Evolutionary conservation across 2,329 filamentous ascomycete species (phyloP).

Genomic region (Parascedosporium putredinis): DNA sequence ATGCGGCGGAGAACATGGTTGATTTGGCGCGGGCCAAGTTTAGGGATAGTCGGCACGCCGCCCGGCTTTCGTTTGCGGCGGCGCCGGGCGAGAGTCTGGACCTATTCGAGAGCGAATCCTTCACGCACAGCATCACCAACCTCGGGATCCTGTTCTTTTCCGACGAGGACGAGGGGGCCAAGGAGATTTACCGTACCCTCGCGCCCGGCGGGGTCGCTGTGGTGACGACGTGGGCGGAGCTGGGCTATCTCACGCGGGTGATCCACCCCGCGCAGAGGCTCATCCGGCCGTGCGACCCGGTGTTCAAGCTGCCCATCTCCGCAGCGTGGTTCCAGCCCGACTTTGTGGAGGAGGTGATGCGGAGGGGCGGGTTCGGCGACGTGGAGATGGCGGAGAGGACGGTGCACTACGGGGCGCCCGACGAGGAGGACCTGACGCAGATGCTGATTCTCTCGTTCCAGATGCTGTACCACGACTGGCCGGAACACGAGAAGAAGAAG

Average conservation of each 20-base stretch:
- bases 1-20: constrained; percentile 15
- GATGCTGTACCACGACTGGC: constrained; percentile 3
- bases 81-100: constrained; percentile 16
- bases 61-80: constrained; percentile 9
- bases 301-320: constrained; percentile 11
- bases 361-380: constrained; percentile 7
- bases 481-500: constrained; percentile 7
- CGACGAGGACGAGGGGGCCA: constrained; percentile 20
- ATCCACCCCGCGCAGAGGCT: constrained; percentile 10
- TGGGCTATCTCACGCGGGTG: constrained; percentile 13
- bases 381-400: constrained; percentile 1
- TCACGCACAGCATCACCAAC: constrained; percentile 27
- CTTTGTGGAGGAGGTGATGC: constrained; percentile 5
- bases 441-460: constrained; percentile 5
- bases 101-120: constrained; percentile 20
- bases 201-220: constrained; percentile 24
- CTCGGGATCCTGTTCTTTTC: constrained; percentile 27
- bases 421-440: background rate
- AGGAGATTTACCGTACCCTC: constrained; percentile 27
- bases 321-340: constrained; percentile 8
- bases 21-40: constrained; percentile 12
- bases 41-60: background rate
- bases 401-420: constrained; percentile 9
- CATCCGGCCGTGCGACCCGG: constrained; percentile 11
- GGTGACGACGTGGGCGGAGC: constrained; percentile 20